phyloP scores from a whole-genome alignment of 345 rosid species.

The Anastatica hierochuntica region DNA sequence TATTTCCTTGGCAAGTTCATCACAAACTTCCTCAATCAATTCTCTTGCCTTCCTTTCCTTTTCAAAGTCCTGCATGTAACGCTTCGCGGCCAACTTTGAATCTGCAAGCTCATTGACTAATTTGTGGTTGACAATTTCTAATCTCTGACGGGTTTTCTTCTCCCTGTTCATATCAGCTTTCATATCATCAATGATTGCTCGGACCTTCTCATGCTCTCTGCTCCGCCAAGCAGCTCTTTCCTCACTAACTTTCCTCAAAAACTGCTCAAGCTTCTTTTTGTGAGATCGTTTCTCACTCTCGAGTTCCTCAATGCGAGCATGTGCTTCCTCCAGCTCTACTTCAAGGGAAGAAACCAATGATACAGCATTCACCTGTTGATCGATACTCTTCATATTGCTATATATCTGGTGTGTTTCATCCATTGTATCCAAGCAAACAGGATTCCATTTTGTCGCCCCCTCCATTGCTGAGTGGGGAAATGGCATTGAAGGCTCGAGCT shows the following conservation, averaged over 20 bases:
- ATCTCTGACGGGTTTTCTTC: conserved; percentile 57
- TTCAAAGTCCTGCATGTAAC: conserved; percentile 60
- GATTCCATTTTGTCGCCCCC: conserved; percentile 82
- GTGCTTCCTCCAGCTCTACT: conserved; percentile 60
- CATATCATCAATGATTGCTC: conserved; percentile 56
- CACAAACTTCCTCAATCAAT: conserved; percentile 60
- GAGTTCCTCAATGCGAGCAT: conserved; percentile 44
- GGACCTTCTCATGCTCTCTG: conserved; percentile 77
- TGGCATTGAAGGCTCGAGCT: conserved; percentile 55
- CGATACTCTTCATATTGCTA: conserved; percentile 34
- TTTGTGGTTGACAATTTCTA: conserved; percentile 60
- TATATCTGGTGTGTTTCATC: conserved; percentile 41
- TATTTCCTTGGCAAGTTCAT: conserved; percentile 81
- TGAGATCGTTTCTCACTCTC: conserved; percentile 62
- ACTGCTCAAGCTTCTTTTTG: conserved; percentile 75
- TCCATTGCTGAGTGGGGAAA: conserved; percentile 62
- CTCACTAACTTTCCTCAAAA: conserved; percentile 73
- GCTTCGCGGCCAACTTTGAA: conserved; percentile 53
- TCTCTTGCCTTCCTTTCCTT: conserved; percentile 66
- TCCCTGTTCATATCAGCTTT: conserved; percentile 58
- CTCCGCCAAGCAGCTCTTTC: conserved; percentile 76
- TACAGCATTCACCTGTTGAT: conserved; percentile 49
- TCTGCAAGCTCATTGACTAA: conserved; percentile 75
- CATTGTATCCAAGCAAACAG: conserved; percentile 35
- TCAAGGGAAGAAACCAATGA: conserved; percentile 52